phyloP scores from a whole-genome alignment of 371 early-diverging fungal species.

The Batkoa obscura region DNA sequence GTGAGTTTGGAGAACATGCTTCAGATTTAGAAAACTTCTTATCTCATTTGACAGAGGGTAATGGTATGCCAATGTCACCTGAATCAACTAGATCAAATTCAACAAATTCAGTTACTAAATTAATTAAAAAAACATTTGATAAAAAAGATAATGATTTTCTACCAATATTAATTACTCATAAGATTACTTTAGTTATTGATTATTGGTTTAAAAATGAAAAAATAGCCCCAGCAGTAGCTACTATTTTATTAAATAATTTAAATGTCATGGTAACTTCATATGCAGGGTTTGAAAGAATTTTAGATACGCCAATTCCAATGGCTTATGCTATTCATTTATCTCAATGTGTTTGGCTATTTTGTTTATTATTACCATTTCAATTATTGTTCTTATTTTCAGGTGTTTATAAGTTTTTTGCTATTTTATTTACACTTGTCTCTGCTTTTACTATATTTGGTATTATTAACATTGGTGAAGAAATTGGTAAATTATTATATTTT shows the following conservation, averaged over 20 bases:
- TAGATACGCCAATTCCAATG: slow-evolving; percentile 42
- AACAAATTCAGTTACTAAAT: background rate
- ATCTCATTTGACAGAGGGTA: slow-evolving; percentile 15
- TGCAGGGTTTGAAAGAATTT: slow-evolving; percentile 39
- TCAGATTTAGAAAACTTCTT: slow-evolving; percentile 27
- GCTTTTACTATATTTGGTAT: slow-evolving; percentile 55
- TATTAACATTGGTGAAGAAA: slow-evolving; percentile 42
- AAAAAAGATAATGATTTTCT: background rate
- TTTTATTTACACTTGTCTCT: slow-evolving; percentile 13
- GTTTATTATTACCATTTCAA: slow-evolving; percentile 29
- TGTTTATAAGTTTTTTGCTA: background rate
- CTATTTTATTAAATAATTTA: background rate
- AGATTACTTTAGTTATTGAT: background rate
- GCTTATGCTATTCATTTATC: slow-evolving; percentile 49
- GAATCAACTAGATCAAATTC: background rate
- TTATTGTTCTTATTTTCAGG: background rate
- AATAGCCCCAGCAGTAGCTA: background rate
- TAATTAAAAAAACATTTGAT: background rate
- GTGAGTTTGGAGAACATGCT: slow-evolving; percentile 36
- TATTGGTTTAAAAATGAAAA: background rate
- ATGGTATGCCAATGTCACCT: background rate
- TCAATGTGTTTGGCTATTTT: slow-evolving; percentile 17
- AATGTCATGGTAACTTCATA: slow-evolving; percentile 12
- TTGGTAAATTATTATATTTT: slow-evolving; percentile 32
- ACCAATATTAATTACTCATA: background rate